Evolutionary conservation across 2,329 filamentous ascomycete species (phyloP).

Genomic region (Penicillium expansum): DNA sequence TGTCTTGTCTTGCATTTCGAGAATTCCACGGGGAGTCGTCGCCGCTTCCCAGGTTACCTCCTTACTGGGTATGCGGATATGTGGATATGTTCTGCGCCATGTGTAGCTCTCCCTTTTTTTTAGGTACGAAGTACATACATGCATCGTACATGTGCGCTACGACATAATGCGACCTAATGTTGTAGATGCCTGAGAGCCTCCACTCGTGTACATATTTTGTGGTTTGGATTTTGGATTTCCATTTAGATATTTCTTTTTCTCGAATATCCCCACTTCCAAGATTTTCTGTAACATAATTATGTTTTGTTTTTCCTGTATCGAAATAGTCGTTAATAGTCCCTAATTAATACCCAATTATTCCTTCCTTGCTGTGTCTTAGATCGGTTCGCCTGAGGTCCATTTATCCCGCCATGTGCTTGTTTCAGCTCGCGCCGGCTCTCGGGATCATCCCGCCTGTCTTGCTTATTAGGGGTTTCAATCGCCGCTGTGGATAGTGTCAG

Average conservation of each 20-base stretch:
- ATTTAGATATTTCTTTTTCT: neutral
- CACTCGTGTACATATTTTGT: neutral
- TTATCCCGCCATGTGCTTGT: constrained; percentile 3
- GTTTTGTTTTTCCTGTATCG: neutral
- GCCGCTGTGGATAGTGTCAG: neutral
- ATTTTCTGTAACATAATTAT: neutral
- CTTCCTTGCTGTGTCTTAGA: constrained; percentile 2
- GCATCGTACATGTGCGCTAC: neutral
- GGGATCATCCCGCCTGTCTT: neutral
- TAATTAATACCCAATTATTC: neutral
- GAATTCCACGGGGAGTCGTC: constrained; percentile 4
- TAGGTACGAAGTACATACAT: neutral
- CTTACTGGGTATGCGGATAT: neutral
- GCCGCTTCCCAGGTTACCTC: neutral
- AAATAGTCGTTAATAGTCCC: neutral
- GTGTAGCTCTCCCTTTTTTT: neutral
- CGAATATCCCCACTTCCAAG: neutral
- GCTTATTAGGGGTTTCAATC: neutral
- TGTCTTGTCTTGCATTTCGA: constrained; percentile 2
- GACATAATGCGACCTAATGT: neutral
- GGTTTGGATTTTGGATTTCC: neutral
- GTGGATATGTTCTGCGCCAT: constrained; percentile 1
- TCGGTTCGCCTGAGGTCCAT: neutral
- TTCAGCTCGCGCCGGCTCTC: neutral
- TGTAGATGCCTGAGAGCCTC: neutral